A percentile compares a stretch with the other conserved stretches of the same genome.
These are phyloP conservation scores for Metroxylon sagu DNA, from an alignment of 176 grass and related monocot species.

Conservation along the genomic window DNA sequence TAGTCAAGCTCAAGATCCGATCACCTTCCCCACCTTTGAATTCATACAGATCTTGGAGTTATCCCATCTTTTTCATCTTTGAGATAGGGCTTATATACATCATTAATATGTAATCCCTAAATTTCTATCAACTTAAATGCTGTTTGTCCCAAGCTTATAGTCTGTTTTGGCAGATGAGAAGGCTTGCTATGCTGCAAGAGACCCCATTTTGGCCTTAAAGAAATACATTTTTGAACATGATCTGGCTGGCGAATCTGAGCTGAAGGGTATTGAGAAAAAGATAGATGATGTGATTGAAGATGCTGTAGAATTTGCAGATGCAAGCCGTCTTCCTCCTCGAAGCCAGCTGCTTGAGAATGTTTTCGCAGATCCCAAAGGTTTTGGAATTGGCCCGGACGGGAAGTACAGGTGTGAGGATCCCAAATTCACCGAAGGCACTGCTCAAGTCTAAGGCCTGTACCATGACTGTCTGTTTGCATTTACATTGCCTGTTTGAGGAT, in stretches of 20 bases:
- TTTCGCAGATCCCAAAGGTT: constrained; percentile 86
- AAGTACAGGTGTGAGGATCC: constrained; percentile 92
- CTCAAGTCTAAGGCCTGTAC: constrained; percentile 59
- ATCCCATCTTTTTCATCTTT: no score
- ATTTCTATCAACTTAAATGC: no score
- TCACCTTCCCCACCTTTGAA: no score
- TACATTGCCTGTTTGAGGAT: background rate
- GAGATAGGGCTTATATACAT: no score
- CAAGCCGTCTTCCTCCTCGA: constrained; percentile 66
- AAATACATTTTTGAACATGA: constrained; percentile 65
- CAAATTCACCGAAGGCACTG: constrained; percentile 76
- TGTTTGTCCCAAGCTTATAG: no score
- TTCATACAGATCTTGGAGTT: no score
- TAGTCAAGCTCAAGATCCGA: no score
- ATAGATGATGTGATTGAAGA: constrained; percentile 76
- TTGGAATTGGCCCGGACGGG: constrained; percentile 79
- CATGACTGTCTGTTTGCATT: background rate
- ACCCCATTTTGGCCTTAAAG: constrained; percentile 64
- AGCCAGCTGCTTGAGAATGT: constrained; percentile 88
- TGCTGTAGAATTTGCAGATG: constrained; percentile 82
- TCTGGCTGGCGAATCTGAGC: constrained; percentile 61
- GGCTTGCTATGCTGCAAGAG: constrained; percentile 56
- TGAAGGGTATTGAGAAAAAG: constrained; percentile 76
- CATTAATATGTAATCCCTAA: no score
- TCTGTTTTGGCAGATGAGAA: constrained; percentile 65